Conservation (phyloP, 345 rosid species). For the Heritiera fomes region DNA sequence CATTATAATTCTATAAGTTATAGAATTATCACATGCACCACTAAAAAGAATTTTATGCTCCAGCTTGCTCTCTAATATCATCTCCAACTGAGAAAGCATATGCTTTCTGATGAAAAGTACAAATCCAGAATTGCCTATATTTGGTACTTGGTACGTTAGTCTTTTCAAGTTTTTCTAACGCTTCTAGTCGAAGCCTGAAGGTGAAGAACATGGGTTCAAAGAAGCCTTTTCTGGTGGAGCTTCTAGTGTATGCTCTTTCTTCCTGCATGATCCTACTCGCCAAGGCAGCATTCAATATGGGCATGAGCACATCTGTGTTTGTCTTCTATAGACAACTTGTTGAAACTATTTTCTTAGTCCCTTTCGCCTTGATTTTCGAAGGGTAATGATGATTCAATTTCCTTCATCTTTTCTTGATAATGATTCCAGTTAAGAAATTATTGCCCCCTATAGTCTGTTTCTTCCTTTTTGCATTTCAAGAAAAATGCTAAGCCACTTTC, state of each 20-base stretch:
- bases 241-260: slow-evolving; percentile 13
- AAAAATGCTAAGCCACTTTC: slow-evolving; percentile 19
- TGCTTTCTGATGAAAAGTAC: background rate
- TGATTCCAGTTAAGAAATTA: background rate
- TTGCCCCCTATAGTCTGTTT: background rate
- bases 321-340: slow-evolving; percentile 29
- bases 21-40: background rate
- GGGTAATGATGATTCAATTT: slow-evolving; percentile 12
- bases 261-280: slow-evolving; percentile 29
- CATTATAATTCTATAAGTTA: too few relatives aligned
- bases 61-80: too few relatives aligned
- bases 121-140: background rate
- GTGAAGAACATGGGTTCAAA: slow-evolving; percentile 15
- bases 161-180: background rate
- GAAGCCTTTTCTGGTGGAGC: slow-evolving; percentile 20
- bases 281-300: slow-evolving; percentile 30
- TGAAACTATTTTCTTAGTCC: slow-evolving; percentile 28
- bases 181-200: background rate
- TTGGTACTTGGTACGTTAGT: background rate
- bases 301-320: slow-evolving; percentile 32
- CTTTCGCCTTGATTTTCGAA: slow-evolving; percentile 23
- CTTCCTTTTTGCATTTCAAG: slow-evolving; percentile 13
- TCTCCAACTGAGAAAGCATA: slow-evolving; percentile 1
- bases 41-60: background rate
- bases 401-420: background rate